Percentiles rank a stretch among this genome's conserved stretches.
Conservation (phyloP, 148 eudicot species). For the Rhododendron griersonianum region DNA sequence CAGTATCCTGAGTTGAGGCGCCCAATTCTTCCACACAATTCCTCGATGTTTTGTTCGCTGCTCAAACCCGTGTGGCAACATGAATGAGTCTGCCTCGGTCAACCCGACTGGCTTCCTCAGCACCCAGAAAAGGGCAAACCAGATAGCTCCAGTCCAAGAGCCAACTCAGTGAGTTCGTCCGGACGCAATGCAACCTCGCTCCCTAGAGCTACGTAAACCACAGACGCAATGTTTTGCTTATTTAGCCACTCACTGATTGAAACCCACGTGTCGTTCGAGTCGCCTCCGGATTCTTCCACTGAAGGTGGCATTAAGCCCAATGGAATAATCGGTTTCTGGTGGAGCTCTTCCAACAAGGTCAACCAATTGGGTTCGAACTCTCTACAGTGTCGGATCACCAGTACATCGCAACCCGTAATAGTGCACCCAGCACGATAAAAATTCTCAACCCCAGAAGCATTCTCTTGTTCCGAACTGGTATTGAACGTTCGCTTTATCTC, state of each 20-base stretch:
- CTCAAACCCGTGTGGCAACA: constrained; percentile 13
- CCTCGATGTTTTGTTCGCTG: constrained; percentile 7
- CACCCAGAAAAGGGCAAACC: constrained; percentile 23
- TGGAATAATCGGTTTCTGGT: constrained; percentile 9
- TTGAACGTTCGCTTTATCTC: not conserved
- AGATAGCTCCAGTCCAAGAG: constrained; percentile 20
- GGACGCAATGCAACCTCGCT: constrained; percentile 6
- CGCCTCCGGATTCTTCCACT: not conserved
- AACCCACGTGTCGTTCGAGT: not conserved
- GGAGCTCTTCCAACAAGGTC: constrained; percentile 10
- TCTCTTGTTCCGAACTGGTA: not conserved
- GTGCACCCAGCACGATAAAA: not conserved
- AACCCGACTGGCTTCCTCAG: constrained; percentile 13
- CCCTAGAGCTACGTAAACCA: constrained; percentile 12
- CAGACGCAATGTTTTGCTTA: not conserved
- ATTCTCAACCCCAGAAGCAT: not conserved
- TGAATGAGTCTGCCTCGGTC: not conserved
- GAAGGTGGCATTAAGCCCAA: constrained; percentile 14
- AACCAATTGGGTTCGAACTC: constrained; percentile 21
- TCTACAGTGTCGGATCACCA: not conserved
- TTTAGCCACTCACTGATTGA: not conserved
- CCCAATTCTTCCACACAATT: constrained; percentile 22
- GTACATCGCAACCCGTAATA: not conserved
- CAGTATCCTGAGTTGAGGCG: constrained; percentile 15
- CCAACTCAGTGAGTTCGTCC: constrained; percentile 16